Percentiles rank a stretch among this genome's conserved stretches.
Conservation (phyloP, 768 basidiomycete species). For the Auricularia auricula-judae region DNA sequence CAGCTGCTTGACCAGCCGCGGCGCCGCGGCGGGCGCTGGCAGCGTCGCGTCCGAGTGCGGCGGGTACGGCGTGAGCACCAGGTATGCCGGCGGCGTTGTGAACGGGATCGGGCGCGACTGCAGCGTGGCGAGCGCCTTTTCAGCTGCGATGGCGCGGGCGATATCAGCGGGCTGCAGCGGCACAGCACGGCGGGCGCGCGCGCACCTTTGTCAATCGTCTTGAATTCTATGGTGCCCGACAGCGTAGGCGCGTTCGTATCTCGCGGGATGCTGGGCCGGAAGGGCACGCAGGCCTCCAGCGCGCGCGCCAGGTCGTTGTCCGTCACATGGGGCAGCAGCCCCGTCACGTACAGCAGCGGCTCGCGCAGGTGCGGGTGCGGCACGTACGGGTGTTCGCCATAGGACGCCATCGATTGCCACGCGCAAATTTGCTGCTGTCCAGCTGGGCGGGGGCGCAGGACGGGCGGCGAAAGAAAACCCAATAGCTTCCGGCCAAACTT, state of each 20-base stretch:
- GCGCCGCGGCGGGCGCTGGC: conserved; percentile 64
- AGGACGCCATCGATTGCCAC: conserved; percentile 1
- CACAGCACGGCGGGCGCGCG: not conserved
- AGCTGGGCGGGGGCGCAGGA: too few species aligned
- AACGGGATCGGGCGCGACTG: conserved; percentile 64
- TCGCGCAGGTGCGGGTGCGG: conserved; percentile 76
- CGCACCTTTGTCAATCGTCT: conserved; percentile 65
- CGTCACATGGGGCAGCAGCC: conserved; percentile 57
- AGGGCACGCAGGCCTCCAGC: conserved; percentile 66
- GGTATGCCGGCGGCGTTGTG: conserved; percentile 42
- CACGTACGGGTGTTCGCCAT: not conserved
- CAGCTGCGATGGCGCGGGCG: conserved; percentile 38
- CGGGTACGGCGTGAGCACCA: conserved; percentile 75
- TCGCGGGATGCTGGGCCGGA: conserved; percentile 65
- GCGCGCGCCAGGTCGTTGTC: conserved; percentile 70
- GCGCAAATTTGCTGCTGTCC: too few species aligned
- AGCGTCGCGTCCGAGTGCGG: conserved; percentile 63
- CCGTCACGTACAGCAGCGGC: conserved; percentile 71
- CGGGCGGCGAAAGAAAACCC: too few species aligned
- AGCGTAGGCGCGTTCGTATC: conserved; percentile 42
- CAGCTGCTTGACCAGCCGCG: conserved; percentile 78
- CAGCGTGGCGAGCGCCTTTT: conserved; percentile 79
- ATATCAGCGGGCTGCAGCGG: conserved; percentile 2
- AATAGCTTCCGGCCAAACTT: too few species aligned
- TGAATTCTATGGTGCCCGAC: conserved; percentile 76